Evolutionary conservation across 768 basidiomycete genomes (phyloP).

Genomic region (Amanita rubescens): DNA sequence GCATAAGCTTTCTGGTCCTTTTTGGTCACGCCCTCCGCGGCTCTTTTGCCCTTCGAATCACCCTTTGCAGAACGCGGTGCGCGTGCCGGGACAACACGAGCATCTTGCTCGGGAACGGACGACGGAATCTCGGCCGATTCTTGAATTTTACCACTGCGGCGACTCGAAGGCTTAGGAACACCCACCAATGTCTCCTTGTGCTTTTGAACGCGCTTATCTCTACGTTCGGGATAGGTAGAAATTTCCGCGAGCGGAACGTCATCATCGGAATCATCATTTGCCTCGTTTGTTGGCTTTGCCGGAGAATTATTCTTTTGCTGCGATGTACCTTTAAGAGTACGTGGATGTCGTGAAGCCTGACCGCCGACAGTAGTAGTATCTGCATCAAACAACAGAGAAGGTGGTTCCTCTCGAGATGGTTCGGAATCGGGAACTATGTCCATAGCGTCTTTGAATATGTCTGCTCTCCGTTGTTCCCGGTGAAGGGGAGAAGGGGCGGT

Average conservation of each 20-base stretch:
- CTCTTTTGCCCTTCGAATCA: constrained; percentile 5
- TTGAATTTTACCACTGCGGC: constrained; percentile 19
- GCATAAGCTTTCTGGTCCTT: neutral
- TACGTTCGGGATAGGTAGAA: neutral
- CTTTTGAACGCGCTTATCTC: neutral
- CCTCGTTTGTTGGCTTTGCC: neutral
- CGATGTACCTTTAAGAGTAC: neutral
- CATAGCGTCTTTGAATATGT: constrained; percentile 22
- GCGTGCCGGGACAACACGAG: constrained; percentile 10
- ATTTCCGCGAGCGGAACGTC: constrained; percentile 34
- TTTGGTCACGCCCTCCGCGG: neutral
- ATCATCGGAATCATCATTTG: constrained; percentile 24
- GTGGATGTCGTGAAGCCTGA: neutral
- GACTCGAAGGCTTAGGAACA: neutral
- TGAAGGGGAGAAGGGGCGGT: neutral
- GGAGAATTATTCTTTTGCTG: constrained; percentile 2
- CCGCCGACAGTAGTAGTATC: neutral
- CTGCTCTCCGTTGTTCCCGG: constrained; percentile 4
- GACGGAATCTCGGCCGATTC: constrained; percentile 43
- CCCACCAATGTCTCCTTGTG: neutral
- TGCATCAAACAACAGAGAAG: neutral
- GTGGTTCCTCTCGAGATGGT: constrained; percentile 29
- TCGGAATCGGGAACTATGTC: constrained; percentile 64
- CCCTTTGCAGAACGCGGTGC: neutral
- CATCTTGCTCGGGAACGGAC: constrained; percentile 52